Base-by-base conservation (phyloP, 192 early-diverging fungal genomes). In the Jimgerdemannia lactiflua region DNA sequence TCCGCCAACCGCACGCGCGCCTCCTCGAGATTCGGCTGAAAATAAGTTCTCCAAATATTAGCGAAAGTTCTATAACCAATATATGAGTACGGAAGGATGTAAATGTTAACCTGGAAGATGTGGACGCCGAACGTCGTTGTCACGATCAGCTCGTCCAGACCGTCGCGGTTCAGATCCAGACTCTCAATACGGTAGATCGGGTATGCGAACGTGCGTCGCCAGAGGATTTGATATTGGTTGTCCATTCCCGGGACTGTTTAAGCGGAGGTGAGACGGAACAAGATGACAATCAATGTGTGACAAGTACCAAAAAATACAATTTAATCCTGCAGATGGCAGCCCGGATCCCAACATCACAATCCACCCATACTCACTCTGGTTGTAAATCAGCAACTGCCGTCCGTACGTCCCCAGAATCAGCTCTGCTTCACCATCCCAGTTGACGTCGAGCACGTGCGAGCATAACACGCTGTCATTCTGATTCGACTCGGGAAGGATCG, bases 371-470 rank as follows among this genome's bases (percentile, higher is more conserved):
- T 14, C 72, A 85, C 84, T 75, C 77, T 80, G 77, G 44, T 89
- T 89, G 67, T 86, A 89, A 42, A 89, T 85, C 69, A 89, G 72
- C 39, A 89, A 74, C 71, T 89, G 86, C 59, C 87, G 78, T 39
- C 88, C 88, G 78, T 89, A 89, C 3, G 86, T 89, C 2, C 88
- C 88, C 39, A 88, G 77, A 43, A 89, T 29, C 18, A 89, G 74
- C 65, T 89, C 88, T 39, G 84, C 82, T 63, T 78, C 77, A 20
- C 86, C 88, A 76, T 89, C 88, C 88, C 86, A 89, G 70, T 89
- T 86, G 7, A 87, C 84, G 76, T 89, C 88, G 83, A 86, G 82
- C 4, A 86, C 79, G 73, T 89, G 82, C 1, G 86, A 84, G 39
- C 86, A 83, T 18, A 89, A 43, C 10, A 89, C 86, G 70, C 86